Evolutionary conservation across 495 filamentous ascomycete species (phyloP), one percentile per base, ranked within the genome.

Genomic region (Penicillium herquei): DNA sequence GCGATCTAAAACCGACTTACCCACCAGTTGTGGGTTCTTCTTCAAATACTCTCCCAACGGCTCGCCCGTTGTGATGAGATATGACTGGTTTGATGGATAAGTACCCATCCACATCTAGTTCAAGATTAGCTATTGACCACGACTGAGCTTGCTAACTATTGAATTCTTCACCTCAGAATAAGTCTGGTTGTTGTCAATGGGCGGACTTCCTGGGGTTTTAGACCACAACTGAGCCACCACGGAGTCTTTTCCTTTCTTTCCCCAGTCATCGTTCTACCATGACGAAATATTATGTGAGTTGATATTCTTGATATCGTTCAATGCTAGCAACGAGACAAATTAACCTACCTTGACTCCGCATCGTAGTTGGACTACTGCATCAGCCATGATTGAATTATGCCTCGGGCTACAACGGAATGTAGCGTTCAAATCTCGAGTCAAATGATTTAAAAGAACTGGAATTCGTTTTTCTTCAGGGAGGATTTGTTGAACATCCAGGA

Each of bases 61-160:
- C 53, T 89, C 82, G 8, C 84, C 86, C 0, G 80, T 86, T 2
- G 75, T 68, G 3, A 89, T 65, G 10, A 87, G 73, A 44, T 79
- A 80, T 2, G 86, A 86, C 0, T 87, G 88, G 37, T 84, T 83
- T 16, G 81, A 82, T 0, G 89, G 89, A 56, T 92, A 90, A 39
- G 89, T 89, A 3, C 89, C 88, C 75, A 92, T 85, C 90, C 89
- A 92, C 78, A 91, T 87, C 75, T 87, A 40, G 5, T 41, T 14
- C 2, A 9, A 14, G 16, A 32, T 49, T 21, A 16, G 31, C 11
- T 14, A 7, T 10, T 7, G 17, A n/a, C 34, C 26, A 47, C 18
- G 11, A 39, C 12, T 17, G 5, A 33, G 33, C 21, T 4, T 35
- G n/a, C 26, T 14, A 30, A 0, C 0, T 37, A 47, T 12, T 14